Evolutionary conservation across 169 alveolate genomes (phyloP).

Genomic region (Plasmodium coatneyi): DNA sequence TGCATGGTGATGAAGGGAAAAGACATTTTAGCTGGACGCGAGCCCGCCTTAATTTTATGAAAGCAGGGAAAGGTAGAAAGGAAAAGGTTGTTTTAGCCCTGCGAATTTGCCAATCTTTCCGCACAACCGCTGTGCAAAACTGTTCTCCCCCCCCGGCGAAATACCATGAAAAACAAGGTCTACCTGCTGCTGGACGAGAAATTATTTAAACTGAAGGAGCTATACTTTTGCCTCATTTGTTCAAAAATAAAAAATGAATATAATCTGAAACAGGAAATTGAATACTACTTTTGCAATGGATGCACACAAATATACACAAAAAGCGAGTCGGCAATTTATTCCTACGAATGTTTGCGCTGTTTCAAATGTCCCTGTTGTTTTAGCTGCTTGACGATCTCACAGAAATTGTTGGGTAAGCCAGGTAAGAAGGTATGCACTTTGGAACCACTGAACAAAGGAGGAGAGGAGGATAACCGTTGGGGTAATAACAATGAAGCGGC

Average conservation of each 20-base stretch:
- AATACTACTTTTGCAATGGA: constrained; percentile 61
- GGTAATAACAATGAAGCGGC: not conserved
- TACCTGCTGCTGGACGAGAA: constrained; percentile 50
- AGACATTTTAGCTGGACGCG: not conserved
- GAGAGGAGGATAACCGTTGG: not conserved
- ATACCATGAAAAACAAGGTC: constrained; percentile 60
- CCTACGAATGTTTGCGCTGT: constrained; percentile 67
- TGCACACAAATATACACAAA: constrained; percentile 57
- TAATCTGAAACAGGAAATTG: constrained; percentile 56
- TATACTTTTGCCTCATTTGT: constrained; percentile 57
- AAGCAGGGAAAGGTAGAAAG: not conserved
- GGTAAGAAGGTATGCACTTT: not conserved
- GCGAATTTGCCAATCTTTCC: not conserved
- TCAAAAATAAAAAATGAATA: constrained; percentile 60
- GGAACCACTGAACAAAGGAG: not conserved
- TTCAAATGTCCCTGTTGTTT: constrained; percentile 67
- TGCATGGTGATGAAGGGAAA: not conserved
- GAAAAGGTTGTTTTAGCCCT: not conserved
- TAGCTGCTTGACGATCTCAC: constrained; percentile 25
- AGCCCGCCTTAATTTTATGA: not conserved
- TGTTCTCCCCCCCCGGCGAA: not conserved
- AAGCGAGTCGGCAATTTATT: constrained; percentile 43
- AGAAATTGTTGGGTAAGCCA: constrained; percentile 7
- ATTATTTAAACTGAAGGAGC: constrained; percentile 59
- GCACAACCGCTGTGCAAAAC: not conserved